Evolutionary conservation across 1,284 basidiomycete genomes (phyloP).

Genomic region (Xerocomus nothofagi): DNA sequence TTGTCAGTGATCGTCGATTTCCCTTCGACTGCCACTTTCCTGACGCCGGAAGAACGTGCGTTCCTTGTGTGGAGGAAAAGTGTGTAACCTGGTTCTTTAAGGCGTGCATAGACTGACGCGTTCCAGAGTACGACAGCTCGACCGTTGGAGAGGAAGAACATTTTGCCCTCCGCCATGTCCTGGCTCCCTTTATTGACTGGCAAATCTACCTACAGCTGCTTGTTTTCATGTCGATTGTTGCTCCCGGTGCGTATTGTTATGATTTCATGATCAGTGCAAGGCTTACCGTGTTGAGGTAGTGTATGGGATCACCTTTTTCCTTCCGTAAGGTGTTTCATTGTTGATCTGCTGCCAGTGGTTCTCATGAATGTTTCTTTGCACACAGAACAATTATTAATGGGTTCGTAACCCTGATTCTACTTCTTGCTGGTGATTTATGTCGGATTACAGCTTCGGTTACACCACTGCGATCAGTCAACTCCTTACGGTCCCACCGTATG

Average conservation of each 20-base stretch:
- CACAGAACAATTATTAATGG: constrained; percentile 61
- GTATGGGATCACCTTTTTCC: constrained; percentile 62
- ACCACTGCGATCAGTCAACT: constrained; percentile 59
- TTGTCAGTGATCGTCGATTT: constrained; percentile 45
- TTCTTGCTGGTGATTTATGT: not conserved
- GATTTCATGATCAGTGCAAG: not conserved
- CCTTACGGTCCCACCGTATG: constrained; percentile 69
- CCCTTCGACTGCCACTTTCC: constrained; percentile 47
- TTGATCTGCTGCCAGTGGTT: not conserved
- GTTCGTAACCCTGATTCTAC: constrained; percentile 33
- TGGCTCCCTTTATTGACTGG: constrained; percentile 61
- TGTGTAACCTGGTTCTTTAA: constrained; percentile 24
- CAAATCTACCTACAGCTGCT: constrained; percentile 46
- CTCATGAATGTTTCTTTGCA: not conserved
- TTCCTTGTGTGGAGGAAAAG: constrained; percentile 57
- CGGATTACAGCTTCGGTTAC: constrained; percentile 51
- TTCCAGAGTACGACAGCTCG: constrained; percentile 55
- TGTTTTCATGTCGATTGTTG: constrained; percentile 59
- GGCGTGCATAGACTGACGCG: not conserved
- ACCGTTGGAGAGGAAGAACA: constrained; percentile 65
- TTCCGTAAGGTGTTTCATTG: constrained; percentile 48
- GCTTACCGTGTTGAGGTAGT: constrained; percentile 32
- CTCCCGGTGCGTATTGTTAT: constrained; percentile 48
- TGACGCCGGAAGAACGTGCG: constrained; percentile 46
- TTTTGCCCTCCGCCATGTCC: constrained; percentile 53